Evolutionary conservation across 208 protist genomes (phyloP).

Genomic region (Strigomonas galati): DNA sequence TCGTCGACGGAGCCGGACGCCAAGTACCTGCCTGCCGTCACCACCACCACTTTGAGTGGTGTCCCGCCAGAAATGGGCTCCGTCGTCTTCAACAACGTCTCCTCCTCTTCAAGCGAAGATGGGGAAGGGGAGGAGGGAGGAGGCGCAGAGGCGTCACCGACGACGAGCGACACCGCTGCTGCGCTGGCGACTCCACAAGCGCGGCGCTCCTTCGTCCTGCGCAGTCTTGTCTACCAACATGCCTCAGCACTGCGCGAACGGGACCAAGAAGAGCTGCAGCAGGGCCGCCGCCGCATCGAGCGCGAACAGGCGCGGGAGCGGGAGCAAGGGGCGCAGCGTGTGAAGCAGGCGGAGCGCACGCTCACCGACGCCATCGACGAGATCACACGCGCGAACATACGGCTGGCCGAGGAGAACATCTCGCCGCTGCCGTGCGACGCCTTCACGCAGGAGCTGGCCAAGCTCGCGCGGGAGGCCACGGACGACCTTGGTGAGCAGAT

Average conservation of each 20-base stretch:
- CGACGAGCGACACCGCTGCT: background rate
- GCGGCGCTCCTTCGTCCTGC: constrained; percentile 22
- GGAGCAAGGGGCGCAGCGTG: constrained; percentile 14
- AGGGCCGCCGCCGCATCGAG: constrained; percentile 30
- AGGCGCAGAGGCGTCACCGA: background rate
- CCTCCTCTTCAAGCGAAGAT: constrained; percentile 2
- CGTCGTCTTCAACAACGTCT: background rate
- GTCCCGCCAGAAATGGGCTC: background rate
- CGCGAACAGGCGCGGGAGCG: constrained; percentile 30
- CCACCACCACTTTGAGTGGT: background rate
- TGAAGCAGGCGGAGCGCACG: constrained; percentile 30
- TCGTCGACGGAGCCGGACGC: background rate
- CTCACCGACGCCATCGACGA: constrained; percentile 34
- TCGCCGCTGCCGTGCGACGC: constrained; percentile 66
- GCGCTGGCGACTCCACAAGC: background rate
- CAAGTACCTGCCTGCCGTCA: background rate
- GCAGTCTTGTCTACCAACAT: constrained; percentile 27
- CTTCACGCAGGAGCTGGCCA: constrained; percentile 58
- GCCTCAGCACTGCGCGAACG: constrained; percentile 23
- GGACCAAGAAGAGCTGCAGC: constrained; percentile 35
- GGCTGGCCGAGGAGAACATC: constrained; percentile 62
- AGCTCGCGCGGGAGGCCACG: constrained; percentile 49
- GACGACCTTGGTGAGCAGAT: constrained; percentile 39
- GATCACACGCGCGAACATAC: constrained; percentile 32
- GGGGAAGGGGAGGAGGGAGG: background rate